Evolutionary conservation across 192 early-diverging fungal species (phyloP).

Genomic region (Coemansia brasiliensis): DNA sequence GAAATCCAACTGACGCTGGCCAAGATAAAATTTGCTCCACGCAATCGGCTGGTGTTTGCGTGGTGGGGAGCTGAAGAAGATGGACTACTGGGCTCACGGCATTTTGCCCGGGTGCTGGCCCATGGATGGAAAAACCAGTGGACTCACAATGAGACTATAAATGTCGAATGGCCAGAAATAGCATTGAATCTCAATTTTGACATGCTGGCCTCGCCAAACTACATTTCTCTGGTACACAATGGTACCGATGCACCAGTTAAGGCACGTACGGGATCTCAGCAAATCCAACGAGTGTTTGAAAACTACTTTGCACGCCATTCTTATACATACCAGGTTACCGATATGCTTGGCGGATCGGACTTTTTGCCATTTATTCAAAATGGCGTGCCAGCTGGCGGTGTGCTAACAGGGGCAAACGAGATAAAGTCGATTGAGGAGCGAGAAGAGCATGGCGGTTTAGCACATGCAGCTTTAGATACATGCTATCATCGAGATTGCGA

Average conservation of each 20-base stretch:
- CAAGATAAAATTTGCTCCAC: slow-evolving; percentile 37
- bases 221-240: slow-evolving; percentile 63
- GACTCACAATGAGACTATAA: slow-evolving; percentile 33
- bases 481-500: slow-evolving; percentile 75
- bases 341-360: slow-evolving; percentile 65
- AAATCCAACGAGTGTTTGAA: slow-evolving; percentile 62
- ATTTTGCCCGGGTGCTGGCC: slow-evolving; percentile 58
- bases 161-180: slow-evolving; percentile 47
- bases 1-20: slow-evolving; percentile 63
- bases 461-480: slow-evolving; percentile 63
- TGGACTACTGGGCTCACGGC: slow-evolving; percentile 64
- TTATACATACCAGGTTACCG: slow-evolving; percentile 55
- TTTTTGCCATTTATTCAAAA: slow-evolving; percentile 69
- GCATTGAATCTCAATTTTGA: slow-evolving; percentile 71
- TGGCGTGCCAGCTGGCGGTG: slow-evolving; percentile 63
- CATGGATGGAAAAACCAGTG: slow-evolving; percentile 44
- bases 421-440: slow-evolving; percentile 60
- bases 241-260: slow-evolving; percentile 60
- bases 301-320: slow-evolving; percentile 56
- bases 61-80: slow-evolving; percentile 78
- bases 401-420: slow-evolving; percentile 64
- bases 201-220: slow-evolving; percentile 74
- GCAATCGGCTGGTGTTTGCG: slow-evolving; percentile 66
- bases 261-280: slow-evolving; percentile 54
- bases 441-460: slow-evolving; percentile 61